A percentile compares a stretch with the other conserved stretches of the same genome.
phyloP scores from a whole-genome alignment of 192 early-diverging fungal species.

The Mortierella antarctica region DNA sequence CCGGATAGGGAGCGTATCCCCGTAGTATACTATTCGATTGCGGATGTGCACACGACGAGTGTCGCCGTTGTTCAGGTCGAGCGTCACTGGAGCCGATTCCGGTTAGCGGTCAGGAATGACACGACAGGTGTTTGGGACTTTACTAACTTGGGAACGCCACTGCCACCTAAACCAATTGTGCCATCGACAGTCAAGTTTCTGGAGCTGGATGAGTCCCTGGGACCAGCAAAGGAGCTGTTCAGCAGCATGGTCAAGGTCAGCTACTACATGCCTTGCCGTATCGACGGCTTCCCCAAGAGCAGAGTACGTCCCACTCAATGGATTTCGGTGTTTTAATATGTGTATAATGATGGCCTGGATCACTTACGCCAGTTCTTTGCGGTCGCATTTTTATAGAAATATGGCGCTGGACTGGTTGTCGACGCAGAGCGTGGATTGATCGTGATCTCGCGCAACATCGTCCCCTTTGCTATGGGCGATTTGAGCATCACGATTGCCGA shows the following conservation, averaged over 20 bases:
- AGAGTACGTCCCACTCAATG: constrained; percentile 52
- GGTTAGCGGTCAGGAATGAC: constrained; percentile 79
- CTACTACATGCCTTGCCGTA: constrained; percentile 77
- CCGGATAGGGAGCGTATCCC: constrained; percentile 83
- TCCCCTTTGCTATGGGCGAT: constrained; percentile 82
- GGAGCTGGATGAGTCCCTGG: constrained; percentile 71
- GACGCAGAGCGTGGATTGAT: constrained; percentile 85
- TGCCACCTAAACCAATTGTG: constrained; percentile 68
- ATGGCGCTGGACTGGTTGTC: constrained; percentile 82
- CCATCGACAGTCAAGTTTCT: constrained; percentile 74
- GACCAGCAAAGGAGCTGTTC: constrained; percentile 72
- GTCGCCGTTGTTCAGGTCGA: constrained; percentile 77
- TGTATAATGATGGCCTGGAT: background rate
- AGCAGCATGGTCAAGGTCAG: constrained; percentile 76
- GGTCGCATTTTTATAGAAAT: constrained; percentile 37
- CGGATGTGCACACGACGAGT: constrained; percentile 78
- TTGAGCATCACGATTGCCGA: constrained; percentile 86
- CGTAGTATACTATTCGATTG: constrained; percentile 81
- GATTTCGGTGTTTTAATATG: background rate
- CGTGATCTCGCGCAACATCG: constrained; percentile 81
- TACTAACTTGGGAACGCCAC: constrained; percentile 68
- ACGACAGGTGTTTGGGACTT: constrained; percentile 81
- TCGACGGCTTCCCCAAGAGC: constrained; percentile 79
- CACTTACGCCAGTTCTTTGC: background rate
- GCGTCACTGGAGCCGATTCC: constrained; percentile 79